Evolutionary conservation across 176 grass and related monocot species (phyloP).

Genomic region (Oryza punctata): DNA sequence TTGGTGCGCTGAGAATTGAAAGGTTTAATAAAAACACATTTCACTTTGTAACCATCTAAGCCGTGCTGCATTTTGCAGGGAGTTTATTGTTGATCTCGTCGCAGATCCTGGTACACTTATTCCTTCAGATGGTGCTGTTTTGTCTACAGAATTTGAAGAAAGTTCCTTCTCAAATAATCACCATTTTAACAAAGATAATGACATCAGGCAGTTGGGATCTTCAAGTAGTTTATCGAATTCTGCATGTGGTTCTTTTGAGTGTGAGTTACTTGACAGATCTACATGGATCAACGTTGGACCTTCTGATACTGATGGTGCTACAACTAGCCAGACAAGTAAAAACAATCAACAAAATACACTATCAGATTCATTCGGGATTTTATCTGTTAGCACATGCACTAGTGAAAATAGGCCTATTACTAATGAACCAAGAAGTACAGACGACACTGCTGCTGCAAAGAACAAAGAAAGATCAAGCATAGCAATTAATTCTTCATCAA

Average conservation of each 20-base stretch:
- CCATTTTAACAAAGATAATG: conserved; percentile 47
- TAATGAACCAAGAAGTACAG: conserved; percentile 29
- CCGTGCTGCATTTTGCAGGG: conserved; percentile 59
- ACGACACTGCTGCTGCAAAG: conserved; percentile 29
- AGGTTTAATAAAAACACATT: conserved; percentile 7
- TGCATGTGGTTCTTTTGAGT: conserved; percentile 49
- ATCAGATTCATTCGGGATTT: conserved; percentile 49
- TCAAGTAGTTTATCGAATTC: conserved; percentile 56
- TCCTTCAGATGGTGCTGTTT: conserved; percentile 79
- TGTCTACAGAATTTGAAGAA: conserved; percentile 54
- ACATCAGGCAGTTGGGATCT: conserved; percentile 41
- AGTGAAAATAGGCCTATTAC: conserved; percentile 38
- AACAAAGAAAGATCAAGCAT: conserved; percentile 46
- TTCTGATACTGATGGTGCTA: conserved; percentile 55
- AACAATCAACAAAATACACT: conserved; percentile 51
- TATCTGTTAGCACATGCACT: conserved; percentile 51
- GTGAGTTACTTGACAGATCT: conserved; percentile 46
- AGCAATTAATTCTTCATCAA: conserved; percentile 40
- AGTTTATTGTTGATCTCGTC: conserved; percentile 97
- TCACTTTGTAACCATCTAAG: conserved; percentile 32
- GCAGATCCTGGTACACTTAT: conserved; percentile 88
- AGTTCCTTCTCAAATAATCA: conserved; percentile 48
- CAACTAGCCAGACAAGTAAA: conserved; percentile 44
- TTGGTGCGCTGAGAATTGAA: conserved; percentile 4
- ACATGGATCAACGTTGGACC: conserved; percentile 45